phyloP scores from a whole-genome alignment of 2,329 filamentous ascomycete species.

The Penicillium sp. region DNA sequence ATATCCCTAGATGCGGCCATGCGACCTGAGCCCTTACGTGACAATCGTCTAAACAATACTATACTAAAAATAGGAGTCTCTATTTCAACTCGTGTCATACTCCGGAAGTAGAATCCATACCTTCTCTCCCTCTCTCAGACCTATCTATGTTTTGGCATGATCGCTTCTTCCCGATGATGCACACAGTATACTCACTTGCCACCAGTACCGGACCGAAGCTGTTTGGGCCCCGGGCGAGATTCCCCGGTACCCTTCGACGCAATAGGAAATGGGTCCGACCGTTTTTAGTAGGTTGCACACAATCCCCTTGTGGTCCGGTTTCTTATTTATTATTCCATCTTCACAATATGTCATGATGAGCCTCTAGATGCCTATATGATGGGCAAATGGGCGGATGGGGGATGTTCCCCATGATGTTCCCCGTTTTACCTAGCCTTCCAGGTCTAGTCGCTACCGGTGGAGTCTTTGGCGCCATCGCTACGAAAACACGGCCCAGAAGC shows the following conservation, averaged over 20 bases:
- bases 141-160: not conserved
- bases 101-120: no score
- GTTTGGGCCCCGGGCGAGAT: not conserved
- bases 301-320: not conserved
- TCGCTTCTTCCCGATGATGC: conserved; percentile 6
- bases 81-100: not conserved
- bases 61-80: no score
- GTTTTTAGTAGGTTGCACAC: not conserved
- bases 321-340: not conserved
- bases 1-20: conserved; percentile 1
- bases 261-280: not conserved
- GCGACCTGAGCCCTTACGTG: not conserved
- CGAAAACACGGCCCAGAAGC: not conserved
- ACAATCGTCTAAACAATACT: no score
- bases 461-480: not conserved
- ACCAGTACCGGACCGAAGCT: not conserved
- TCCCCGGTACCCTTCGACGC: not conserved
- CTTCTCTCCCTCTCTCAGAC: not conserved
- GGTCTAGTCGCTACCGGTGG: conserved; percentile 4
- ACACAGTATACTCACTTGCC: conserved; percentile 12
- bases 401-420: not conserved
- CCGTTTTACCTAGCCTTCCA: not conserved
- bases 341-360: not conserved
- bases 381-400: not conserved
- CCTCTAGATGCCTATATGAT: not conserved